Evolutionary conservation across 2,329 filamentous ascomycete genomes (phyloP), one percentile per base, ranked within the genome.

Genomic region (Xylariales sp.): DNA sequence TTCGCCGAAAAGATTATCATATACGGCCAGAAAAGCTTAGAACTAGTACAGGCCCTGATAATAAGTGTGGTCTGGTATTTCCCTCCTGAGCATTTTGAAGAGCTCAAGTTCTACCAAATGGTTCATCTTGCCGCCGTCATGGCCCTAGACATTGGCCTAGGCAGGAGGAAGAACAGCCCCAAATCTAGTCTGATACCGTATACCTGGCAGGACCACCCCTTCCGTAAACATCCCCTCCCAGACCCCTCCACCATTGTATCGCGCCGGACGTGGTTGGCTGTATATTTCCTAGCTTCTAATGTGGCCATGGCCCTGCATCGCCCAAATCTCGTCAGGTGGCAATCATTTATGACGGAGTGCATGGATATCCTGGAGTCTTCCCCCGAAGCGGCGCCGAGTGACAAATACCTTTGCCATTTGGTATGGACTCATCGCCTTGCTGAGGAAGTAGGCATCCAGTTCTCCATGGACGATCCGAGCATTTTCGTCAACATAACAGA

Each of bases 21-120:
- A 36, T 86, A 87, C 6, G 93, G 92, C 12, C 90, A 93, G 73
- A 97, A 97, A 82, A 93, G 88, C 43, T 80, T 97, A 18, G 94
- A 97, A 78, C 83, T 97, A 6, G 88, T 97, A 8, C 94, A 97
- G 80, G 88, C 92, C 1, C 81, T 97, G 48, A 86, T 93, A 65
- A 83, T 97, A 3, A 85, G 89, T 6, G 89, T 90, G n/a, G 86
- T 94, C 23, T 97, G 93, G 92, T 97, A 97, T 78, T 90, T 89
- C 78, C 93, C 93, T 16, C 93, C 93, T 0, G 90, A 95, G 72
- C 87, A 92, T 73, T 92, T 92, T 67, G 93, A 97, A 75, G 91
- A 96, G 80, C 88, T 95, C 75, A 96, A 96, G 77, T 97, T 96
- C 78, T 97, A 96, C 80, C 92, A 95, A 81, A 86, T 96, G 71